Percentiles rank a stretch among this genome's conserved stretches.
Conservation (phyloP, 345 rosid genomes). For the Eutrema yunnanense region DNA sequence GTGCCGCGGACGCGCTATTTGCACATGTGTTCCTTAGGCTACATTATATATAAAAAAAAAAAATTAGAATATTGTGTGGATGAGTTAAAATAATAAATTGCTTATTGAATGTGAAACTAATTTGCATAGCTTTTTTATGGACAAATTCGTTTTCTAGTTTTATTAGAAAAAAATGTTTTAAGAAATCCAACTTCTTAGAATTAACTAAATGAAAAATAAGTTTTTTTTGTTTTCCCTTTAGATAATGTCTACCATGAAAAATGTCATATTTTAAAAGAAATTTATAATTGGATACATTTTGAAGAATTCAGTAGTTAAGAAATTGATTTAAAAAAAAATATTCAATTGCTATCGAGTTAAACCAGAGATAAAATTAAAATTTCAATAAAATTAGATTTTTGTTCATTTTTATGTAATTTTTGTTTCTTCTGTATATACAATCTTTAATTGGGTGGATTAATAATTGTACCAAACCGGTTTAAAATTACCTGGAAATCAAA, state of each 20-base stretch:
- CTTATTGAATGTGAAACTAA: not conserved
- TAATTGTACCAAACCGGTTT: not conserved
- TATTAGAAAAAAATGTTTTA: not conserved
- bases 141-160: not conserved
- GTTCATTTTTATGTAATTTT: not conserved
- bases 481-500: constrained; percentile 25
- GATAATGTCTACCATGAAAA: not conserved
- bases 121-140: not conserved
- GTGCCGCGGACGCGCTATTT: constrained; percentile 8
- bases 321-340: not conserved
- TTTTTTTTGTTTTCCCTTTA: not conserved
- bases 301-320: not conserved
- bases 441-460: constrained; percentile 6
- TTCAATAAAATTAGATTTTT: not conserved
- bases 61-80: not conserved
- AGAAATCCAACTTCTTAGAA: not conserved
- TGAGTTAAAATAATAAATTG: not conserved
- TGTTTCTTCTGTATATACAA: not conserved
- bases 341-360: not conserved
- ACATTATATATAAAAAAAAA: not conserved
- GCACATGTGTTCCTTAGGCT: constrained; percentile 29
- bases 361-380: not conserved
- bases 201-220: too few species aligned
- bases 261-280: not conserved
- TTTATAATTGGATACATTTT: not conserved